Conservation (phyloP, 192 early-diverging fungal species). For the Coemansia furcata region DNA sequence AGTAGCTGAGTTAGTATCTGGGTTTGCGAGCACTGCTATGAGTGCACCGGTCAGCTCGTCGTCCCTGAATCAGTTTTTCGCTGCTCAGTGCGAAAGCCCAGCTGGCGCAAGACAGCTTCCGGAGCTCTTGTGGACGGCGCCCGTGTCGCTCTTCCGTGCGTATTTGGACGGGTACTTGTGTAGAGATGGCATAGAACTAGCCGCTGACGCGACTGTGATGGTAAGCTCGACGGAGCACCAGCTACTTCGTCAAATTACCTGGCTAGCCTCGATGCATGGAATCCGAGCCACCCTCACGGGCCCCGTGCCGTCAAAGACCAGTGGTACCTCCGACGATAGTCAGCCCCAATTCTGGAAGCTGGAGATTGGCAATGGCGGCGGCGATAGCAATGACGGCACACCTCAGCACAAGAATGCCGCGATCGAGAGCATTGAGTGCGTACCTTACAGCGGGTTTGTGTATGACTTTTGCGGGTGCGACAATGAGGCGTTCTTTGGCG, state of each 20-base stretch:
- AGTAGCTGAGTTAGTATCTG: neutral
- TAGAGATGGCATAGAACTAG: neutral
- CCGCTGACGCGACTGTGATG: neutral
- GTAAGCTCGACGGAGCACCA: slow-evolving; percentile 14
- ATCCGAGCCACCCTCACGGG: slow-evolving; percentile 13
- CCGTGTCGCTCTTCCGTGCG: slow-evolving; percentile 12
- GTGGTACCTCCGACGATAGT: neutral
- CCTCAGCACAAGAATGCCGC: slow-evolving; percentile 13
- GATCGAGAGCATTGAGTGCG: slow-evolving; percentile 40
- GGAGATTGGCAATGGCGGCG: slow-evolving; percentile 5
- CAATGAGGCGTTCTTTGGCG: slow-evolving; percentile 55
- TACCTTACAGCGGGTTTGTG: slow-evolving; percentile 34
- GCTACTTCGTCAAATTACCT: slow-evolving; percentile 40
- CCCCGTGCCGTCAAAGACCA: neutral
- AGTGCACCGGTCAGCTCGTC: slow-evolving; percentile 2
- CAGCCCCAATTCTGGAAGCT: slow-evolving; percentile 6
- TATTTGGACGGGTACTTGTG: slow-evolving; percentile 25
- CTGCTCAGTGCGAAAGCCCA: slow-evolving; percentile 14
- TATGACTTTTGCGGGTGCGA: slow-evolving; percentile 55
- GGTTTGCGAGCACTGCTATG: neutral
- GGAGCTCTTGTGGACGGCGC: slow-evolving; percentile 34
- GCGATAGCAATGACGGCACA: neutral
- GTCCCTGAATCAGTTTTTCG: slow-evolving; percentile 32
- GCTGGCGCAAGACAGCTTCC: slow-evolving; percentile 17
- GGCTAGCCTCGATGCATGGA: slow-evolving; percentile 48